Evolutionary conservation across 805 yeast genomes (phyloP), one percentile per base, ranked within the genome.

Genomic region (Saturnispora silvae): DNA sequence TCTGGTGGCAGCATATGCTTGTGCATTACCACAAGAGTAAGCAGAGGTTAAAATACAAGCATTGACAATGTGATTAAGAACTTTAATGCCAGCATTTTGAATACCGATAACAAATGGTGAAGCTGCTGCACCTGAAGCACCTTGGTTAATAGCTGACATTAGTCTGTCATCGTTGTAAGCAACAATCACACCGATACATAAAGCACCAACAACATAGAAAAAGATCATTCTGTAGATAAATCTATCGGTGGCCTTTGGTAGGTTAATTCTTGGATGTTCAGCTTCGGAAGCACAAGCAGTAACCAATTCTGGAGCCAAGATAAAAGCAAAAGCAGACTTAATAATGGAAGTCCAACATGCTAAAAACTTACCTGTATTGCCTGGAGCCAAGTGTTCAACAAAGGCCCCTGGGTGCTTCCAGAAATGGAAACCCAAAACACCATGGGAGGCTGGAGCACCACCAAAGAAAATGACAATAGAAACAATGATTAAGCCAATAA

Each of bases 71-170:
- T 74, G 77, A 49, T 76, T 71, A 44, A 75, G 60, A 5, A 70
- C 77, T 18, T 60, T 64, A 33, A 74, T 68, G 34, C 80, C 77
- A 4, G 77, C 80, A 50, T 65, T 70, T 57, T 67, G 68, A 48
- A 71, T 75, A 33, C 79, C 81, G 49, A 76, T 67, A 38, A 76
- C 81, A 45, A 74, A 77, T 3, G 82, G 81, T 23, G 80, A 74
- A 14, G 78, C 76, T 22, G 76, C 67, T 19, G 81, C 81, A 44
- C 75, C 72, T 2, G 57, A 44, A 8, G 55, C 33, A 44, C 75
- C 77, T 26, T 61, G 55, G 4, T 62, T 61, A 45, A 69, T 55
- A 8, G 69, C 70, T 33, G 43, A 45, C 44, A 69, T 55, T 41
- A 78, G 61, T 35, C 63, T 59, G 18, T 64, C 59, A 48, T 75